Percentiles rank a stretch among this genome's conserved stretches.
These are phyloP conservation scores for Boletus coccyginus DNA, from an alignment of 768 basidiomycete species.

Conservation along the genomic window DNA sequence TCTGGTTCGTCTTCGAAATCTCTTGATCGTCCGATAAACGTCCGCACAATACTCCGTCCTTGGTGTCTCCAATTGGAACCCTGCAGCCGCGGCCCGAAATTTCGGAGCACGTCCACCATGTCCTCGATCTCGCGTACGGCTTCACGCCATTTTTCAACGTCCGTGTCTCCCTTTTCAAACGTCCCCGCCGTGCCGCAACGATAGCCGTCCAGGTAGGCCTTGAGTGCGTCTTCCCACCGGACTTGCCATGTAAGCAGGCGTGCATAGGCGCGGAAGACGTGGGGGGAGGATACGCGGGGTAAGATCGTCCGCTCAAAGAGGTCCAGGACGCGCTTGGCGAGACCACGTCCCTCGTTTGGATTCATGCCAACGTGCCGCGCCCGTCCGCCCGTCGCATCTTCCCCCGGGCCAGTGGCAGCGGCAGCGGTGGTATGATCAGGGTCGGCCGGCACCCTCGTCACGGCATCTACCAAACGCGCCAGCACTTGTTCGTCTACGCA, in stretches of 20 bases:
- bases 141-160: conserved; percentile 66
- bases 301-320: conserved; percentile 80
- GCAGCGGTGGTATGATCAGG: conserved; percentile 22
- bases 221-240: conserved; percentile 73
- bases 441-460: conserved; percentile 53
- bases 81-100: conserved; percentile 71
- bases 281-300: conserved; percentile 72
- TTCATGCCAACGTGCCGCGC: conserved; percentile 28
- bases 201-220: conserved; percentile 85
- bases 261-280: conserved; percentile 82
- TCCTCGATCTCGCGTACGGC: conserved; percentile 81
- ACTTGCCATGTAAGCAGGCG: conserved; percentile 73
- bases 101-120: conserved; percentile 75
- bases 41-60: conserved; percentile 81
- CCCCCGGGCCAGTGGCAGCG: conserved; percentile 7
- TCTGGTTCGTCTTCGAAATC: conserved; percentile 90
- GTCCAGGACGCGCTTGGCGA: conserved; percentile 63
- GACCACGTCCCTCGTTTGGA: conserved; percentile 64
- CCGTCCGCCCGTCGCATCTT: conserved; percentile 8
- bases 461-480: conserved; percentile 85
- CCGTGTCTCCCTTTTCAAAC: conserved; percentile 66
- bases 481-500: conserved; percentile 85
- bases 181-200: conserved; percentile 60
- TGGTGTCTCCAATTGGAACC: conserved; percentile 79
- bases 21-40: conserved; percentile 83